Evolutionary conservation across 2,329 filamentous ascomycete species (phyloP).

Genomic region (Geosmithia flava): DNA sequence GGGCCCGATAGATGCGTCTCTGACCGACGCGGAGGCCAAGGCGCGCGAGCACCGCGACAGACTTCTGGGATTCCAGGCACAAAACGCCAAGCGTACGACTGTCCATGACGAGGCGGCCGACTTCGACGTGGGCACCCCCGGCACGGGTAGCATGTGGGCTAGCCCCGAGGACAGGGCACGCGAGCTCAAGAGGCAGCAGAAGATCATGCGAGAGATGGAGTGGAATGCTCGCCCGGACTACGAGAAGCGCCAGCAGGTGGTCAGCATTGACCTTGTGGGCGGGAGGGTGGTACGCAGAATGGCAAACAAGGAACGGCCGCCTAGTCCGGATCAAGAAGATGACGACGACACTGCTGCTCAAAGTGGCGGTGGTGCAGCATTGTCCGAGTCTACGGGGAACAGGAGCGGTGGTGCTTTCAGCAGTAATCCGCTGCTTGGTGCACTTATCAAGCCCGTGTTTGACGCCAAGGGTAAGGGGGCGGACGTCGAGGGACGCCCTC

Average conservation of each 20-base stretch:
- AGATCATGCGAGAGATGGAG: constrained; percentile 70
- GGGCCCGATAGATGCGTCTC: constrained; percentile 17
- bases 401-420: constrained; percentile 47
- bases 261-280: constrained; percentile 72
- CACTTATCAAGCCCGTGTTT: constrained; percentile 52
- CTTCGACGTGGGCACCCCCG: constrained; percentile 37
- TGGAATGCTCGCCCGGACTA: constrained; percentile 78
- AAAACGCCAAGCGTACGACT: constrained; percentile 73
- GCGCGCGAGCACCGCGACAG: constrained; percentile 72
- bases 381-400: constrained; percentile 19
- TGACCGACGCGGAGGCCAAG: constrained; percentile 48
- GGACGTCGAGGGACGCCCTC: constrained; percentile 22
- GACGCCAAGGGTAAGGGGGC: constrained; percentile 38
- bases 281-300: constrained; percentile 66
- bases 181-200: constrained; percentile 78
- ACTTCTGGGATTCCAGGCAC: constrained; percentile 69
- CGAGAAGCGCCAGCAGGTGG: constrained; percentile 74
- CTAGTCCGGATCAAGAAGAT: constrained; percentile 32
- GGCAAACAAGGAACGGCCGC: constrained; percentile 47
- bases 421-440: constrained; percentile 53
- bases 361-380: constrained; percentile 8
- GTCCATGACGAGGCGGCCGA: constrained; percentile 74
- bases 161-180: constrained; percentile 69
- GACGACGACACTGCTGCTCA: constrained; percentile 16
- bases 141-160: constrained; percentile 58